A percentile compares a stretch with the other conserved stretches of the same genome.
Evolutionary conservation across 2,329 filamentous ascomycete genomes (phyloP).

Genomic region (Pyrenochaeta sp.): DNA sequence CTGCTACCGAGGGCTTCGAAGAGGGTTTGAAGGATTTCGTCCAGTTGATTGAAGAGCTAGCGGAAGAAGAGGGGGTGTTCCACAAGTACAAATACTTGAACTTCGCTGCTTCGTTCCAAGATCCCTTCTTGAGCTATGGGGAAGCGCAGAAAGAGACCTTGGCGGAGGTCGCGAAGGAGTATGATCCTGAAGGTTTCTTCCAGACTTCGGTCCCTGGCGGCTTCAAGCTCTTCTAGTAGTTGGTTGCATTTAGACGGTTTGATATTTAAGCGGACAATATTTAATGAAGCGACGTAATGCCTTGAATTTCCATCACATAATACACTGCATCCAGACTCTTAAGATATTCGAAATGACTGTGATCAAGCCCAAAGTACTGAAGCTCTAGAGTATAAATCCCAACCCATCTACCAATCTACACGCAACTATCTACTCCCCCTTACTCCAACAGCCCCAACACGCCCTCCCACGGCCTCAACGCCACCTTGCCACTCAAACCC

Average conservation of each 20-base stretch:
- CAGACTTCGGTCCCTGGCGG: slow-evolving; percentile 30
- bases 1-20: slow-evolving; percentile 19
- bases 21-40: slow-evolving; percentile 26
- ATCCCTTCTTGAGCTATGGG: slow-evolving; percentile 35
- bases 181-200: slow-evolving; percentile 32
- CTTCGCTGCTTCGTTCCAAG: slow-evolving; percentile 47
- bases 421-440: too few species aligned
- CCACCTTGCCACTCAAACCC: slow-evolving; percentile 23
- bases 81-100: slow-evolving; percentile 36
- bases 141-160: slow-evolving; percentile 12
- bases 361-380: too few species aligned
- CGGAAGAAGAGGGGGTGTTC: slow-evolving; percentile 23
- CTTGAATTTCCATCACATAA: too few species aligned
- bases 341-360: too few species aligned
- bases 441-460: slow-evolving; percentile 35
- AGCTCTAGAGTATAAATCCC: too few species aligned
- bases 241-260: too few species aligned
- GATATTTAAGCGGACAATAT: too few species aligned
- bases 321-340: too few species aligned
- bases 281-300: too few species aligned
- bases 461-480: slow-evolving; percentile 47
- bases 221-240: slow-evolving; percentile 30
- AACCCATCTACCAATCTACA: too few species aligned
- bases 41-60: slow-evolving; percentile 23
- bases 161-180: slow-evolving; percentile 22